Evolutionary conservation across 73 alveolate species (phyloP).

Genomic region (Paramecium tetraurelia): DNA sequence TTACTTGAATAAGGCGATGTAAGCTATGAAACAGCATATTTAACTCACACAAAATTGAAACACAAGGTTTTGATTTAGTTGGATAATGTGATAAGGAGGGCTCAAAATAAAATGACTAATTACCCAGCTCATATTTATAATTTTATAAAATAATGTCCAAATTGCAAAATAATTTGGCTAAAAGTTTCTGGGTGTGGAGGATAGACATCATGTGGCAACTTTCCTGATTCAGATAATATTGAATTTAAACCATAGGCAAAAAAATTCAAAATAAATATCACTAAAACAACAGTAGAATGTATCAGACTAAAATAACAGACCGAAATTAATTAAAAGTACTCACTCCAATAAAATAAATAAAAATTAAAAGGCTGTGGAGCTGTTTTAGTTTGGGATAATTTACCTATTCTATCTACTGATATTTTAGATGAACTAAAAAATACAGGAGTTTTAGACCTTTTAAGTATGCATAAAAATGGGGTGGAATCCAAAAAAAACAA

Average conservation of each 20-base stretch:
- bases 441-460: neutral
- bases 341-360: neutral
- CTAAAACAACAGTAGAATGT: neutral
- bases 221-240: neutral
- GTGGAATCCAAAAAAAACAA: neutral
- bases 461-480: neutral
- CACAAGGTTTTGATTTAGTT: neutral
- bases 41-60: neutral
- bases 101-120: neutral
- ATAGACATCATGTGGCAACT: neutral
- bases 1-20: neutral
- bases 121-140: conserved; percentile 6
- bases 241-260: neutral
- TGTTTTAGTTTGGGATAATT: neutral
- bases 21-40: neutral
- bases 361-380: neutral
- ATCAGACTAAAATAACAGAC: neutral
- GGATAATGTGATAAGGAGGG: neutral
- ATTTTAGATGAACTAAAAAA: neutral
- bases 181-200: conserved; percentile 34
- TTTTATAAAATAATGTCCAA: neutral
- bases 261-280: neutral
- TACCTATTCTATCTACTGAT: neutral
- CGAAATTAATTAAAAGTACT: neutral
- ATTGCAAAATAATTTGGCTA: neutral